Evolutionary conservation across 2,329 filamentous ascomycete species (phyloP).

Genomic region (Paracoccidioides brasiliensis): DNA sequence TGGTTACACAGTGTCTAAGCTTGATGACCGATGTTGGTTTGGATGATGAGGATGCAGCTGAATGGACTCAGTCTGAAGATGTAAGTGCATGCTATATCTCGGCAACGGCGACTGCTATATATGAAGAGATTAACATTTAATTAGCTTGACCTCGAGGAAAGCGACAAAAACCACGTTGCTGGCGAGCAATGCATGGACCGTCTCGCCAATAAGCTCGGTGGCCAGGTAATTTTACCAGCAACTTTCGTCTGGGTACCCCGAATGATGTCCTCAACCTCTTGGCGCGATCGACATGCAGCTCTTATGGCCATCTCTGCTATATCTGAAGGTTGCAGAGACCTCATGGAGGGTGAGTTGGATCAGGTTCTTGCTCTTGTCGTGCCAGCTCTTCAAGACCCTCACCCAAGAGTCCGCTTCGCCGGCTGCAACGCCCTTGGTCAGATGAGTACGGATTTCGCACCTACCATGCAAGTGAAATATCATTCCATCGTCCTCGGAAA

Average conservation of each 20-base stretch:
- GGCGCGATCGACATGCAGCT: slow-evolving; percentile 90
- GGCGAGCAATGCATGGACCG: slow-evolving; percentile 98
- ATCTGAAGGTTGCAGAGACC: slow-evolving; percentile 86
- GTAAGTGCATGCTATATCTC: slow-evolving; percentile 37
- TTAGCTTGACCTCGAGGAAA: slow-evolving; percentile 85
- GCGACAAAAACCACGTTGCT: slow-evolving; percentile 91
- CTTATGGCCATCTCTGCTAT: slow-evolving; percentile 99
- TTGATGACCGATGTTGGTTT: slow-evolving; percentile 94
- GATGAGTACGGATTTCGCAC: slow-evolving; percentile 98
- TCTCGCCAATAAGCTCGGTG: slow-evolving; percentile 90
- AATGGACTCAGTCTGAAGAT: slow-evolving; percentile 90
- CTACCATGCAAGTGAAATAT: slow-evolving; percentile 94
- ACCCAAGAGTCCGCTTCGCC: slow-evolving; percentile 91
- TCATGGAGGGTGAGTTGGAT: slow-evolving; percentile 89
- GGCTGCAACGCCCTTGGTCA: slow-evolving; percentile 97
- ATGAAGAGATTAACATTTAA: slow-evolving; percentile 11
- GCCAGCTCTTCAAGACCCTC: slow-evolving; percentile 74
- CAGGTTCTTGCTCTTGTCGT: slow-evolving; percentile 93
- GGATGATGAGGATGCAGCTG: slow-evolving; percentile 86
- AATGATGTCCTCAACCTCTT: slow-evolving; percentile 92
- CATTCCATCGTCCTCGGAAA: slow-evolving; percentile 76
- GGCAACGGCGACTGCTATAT: not conserved
- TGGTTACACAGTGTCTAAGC: slow-evolving; percentile 97
- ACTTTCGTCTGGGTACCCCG: slow-evolving; percentile 94
- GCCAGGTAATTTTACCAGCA: slow-evolving; percentile 78